Evolutionary conservation across 441 rosid species (phyloP).

Genomic region (Heliophila coronopifolia): DNA sequence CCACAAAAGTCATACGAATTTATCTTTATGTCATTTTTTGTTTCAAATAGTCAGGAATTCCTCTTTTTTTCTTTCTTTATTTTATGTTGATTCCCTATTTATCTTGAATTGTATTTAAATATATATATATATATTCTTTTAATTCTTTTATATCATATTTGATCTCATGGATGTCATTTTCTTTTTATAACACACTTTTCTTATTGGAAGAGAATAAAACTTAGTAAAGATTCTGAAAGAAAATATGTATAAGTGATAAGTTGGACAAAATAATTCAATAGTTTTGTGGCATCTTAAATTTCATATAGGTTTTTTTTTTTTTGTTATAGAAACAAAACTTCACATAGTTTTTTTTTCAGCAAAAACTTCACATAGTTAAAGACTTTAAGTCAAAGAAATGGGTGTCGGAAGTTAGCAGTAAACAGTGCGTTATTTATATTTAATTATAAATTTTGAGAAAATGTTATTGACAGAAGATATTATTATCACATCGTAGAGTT

Average conservation of each 20-base stretch:
- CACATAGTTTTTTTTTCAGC: too few species aligned
- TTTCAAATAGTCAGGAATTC: constrained; percentile 25
- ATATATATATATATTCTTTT: too few species aligned
- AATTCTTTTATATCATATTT: too few species aligned
- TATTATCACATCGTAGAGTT: constrained; percentile 30
- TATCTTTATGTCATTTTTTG: constrained; percentile 33
- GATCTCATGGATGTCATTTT: too few species aligned
- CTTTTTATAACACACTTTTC: too few species aligned
- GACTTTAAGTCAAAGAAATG: neutral
- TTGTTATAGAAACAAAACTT: neutral
- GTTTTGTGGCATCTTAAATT: neutral
- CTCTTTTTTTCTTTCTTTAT: neutral
- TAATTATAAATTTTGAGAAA: constrained; percentile 3
- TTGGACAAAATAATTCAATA: too few species aligned
- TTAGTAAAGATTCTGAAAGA: too few species aligned
- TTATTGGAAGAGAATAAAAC: too few species aligned
- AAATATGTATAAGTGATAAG: too few species aligned
- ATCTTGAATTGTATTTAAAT: constrained; percentile 2
- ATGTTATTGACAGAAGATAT: constrained; percentile 20
- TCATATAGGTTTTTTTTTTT: too few species aligned
- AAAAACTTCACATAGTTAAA: neutral
- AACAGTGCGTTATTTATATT: neutral
- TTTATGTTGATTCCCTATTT: constrained; percentile 8
- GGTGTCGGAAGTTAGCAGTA: neutral
- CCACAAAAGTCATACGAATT: constrained; percentile 31